Base-by-base conservation (phyloP, 2,329 filamentous ascomycete species). In the Clonostachys solani region DNA sequence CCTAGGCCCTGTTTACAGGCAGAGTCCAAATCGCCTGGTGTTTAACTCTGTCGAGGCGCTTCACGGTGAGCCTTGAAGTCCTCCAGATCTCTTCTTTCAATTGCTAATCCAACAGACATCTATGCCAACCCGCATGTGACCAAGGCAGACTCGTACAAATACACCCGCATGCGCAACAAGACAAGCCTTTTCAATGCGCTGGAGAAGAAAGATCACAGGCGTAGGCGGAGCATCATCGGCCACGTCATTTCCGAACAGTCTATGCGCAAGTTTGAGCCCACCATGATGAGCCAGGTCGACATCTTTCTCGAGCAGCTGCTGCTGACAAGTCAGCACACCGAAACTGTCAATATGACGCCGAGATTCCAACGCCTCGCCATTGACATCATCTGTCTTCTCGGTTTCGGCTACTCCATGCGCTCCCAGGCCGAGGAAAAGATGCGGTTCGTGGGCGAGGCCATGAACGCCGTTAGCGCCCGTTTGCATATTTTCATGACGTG, bases 1-100 rank as follows among this genome's bases (percentile, higher is more conserved):
- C n/a, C 35, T n/a, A 37, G 80, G 81, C 55, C 69, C 73, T n/a
- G 63, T 83, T 45, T 85, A 92, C 16, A 86, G 89, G 19, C 87
- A 86, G 53, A 87, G 86, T 0, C 89, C 89, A 38, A 89, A 90
- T 63, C 81, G 80, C 50, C 70, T 95, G 37, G 89, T 84, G 1
- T 81, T 94, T 69, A 92, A 94, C 73, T 84, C 81, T 47, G 78
- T 78, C 51, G 76, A 77, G 7, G 85, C 86, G 1, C 71, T 89
- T 49, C 80, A 81, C 60, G 76, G 81, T n/a, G 84, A 86, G 50
- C n/a, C n/a, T n/a, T n/a, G n/a, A n/a, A n/a, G n/a, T n/a, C n/a
- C n/a, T n/a, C n/a, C n/a, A n/a, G 85, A 64, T 80, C 81, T 53
- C 80, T 82, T 68, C 72, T 73, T 43, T 65, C 78, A n/a, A n/a